Evolutionary conservation across 2,329 filamentous ascomycete species (phyloP).

Genomic region (Alternaria postmessia): DNA sequence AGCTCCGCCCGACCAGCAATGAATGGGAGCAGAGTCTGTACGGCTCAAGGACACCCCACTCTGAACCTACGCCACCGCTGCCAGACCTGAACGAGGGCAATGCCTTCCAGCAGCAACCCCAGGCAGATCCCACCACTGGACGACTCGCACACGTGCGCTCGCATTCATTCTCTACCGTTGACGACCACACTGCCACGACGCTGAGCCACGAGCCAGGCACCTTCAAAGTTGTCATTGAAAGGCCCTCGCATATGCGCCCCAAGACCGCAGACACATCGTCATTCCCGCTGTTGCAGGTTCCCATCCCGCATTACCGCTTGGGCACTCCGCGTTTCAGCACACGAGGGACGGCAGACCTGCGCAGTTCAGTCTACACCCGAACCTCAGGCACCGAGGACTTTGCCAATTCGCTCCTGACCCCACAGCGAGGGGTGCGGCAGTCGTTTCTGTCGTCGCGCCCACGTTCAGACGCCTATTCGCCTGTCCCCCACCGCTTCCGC

Average conservation of each 20-base stretch:
- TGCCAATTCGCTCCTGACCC: conserved; percentile 65
- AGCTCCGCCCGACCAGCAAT: conserved; percentile 45
- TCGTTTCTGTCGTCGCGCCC: conserved; percentile 49
- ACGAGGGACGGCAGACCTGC: conserved; percentile 77
- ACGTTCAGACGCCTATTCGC: conserved; percentile 50
- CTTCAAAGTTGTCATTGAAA: conserved; percentile 82
- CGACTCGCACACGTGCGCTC: conserved; percentile 60
- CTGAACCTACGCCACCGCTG: conserved; percentile 36
- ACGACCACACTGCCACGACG: conserved; percentile 62
- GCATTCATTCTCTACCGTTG: conserved; percentile 79
- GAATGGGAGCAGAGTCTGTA: conserved; percentile 49
- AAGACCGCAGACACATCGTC: conserved; percentile 67
- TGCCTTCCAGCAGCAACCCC: conserved; percentile 23
- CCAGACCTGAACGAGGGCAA: conserved; percentile 27
- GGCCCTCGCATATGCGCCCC: conserved; percentile 68
- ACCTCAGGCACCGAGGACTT: conserved; percentile 75
- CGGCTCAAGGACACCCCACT: conserved; percentile 43
- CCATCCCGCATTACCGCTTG: conserved; percentile 84
- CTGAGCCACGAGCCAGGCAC: conserved; percentile 69
- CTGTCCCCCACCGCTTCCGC: conserved; percentile 43
- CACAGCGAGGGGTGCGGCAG: conserved; percentile 45
- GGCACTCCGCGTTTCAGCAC: conserved; percentile 83
- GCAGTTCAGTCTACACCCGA: conserved; percentile 77
- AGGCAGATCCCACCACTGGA: conserved; percentile 21
- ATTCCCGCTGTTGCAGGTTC: conserved; percentile 71